phyloP scores from a whole-genome alignment of 2,329 filamentous ascomycete species.

The Chaetothyriales sp. region DNA sequence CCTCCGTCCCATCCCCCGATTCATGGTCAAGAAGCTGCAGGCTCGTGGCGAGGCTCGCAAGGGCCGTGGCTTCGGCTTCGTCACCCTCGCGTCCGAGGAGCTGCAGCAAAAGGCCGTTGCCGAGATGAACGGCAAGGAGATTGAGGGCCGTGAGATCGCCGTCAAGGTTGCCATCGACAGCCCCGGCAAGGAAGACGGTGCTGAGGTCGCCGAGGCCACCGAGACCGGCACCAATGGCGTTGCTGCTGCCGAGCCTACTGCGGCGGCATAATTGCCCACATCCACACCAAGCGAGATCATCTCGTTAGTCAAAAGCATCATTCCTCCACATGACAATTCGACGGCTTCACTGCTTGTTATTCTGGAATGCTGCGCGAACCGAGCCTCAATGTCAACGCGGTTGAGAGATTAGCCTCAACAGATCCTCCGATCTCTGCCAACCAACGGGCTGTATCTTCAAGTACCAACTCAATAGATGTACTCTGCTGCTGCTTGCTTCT shows the following conservation, averaged over 20 bases:
- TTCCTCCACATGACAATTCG: constrained; percentile 7
- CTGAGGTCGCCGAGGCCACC: constrained; percentile 31
- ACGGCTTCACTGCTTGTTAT: constrained; percentile 16
- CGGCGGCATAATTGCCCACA: constrained; percentile 11
- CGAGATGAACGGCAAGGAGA: constrained; percentile 99
- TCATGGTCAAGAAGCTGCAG: constrained; percentile 99
- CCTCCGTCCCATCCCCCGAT: constrained; percentile 92
- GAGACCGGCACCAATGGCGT: constrained; percentile 18
- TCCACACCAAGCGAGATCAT: constrained; percentile 1
- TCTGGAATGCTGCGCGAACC: constrained; percentile 7
- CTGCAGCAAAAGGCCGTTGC: constrained; percentile 89
- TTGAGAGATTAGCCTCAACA: constrained; percentile 12
- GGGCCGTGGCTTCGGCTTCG: constrained; percentile 97
- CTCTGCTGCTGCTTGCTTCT: background rate
- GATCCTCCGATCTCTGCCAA: constrained; percentile 10
- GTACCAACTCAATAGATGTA: constrained; percentile 2
- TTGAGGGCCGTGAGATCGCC: constrained; percentile 95
- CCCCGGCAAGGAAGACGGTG: constrained; percentile 93
- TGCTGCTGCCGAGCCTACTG: constrained; percentile 12
- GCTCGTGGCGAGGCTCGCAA: constrained; percentile 96
- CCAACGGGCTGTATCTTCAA: constrained; percentile 15
- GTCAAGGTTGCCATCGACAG: constrained; percentile 99
- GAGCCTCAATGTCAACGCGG: constrained; percentile 14
- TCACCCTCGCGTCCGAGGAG: constrained; percentile 89
- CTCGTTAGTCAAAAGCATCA: constrained; percentile 12